Percentiles rank a stretch among this genome's conserved stretches.
Conservation (phyloP, 208 protist species). For the Phytomonas sp. region DNA sequence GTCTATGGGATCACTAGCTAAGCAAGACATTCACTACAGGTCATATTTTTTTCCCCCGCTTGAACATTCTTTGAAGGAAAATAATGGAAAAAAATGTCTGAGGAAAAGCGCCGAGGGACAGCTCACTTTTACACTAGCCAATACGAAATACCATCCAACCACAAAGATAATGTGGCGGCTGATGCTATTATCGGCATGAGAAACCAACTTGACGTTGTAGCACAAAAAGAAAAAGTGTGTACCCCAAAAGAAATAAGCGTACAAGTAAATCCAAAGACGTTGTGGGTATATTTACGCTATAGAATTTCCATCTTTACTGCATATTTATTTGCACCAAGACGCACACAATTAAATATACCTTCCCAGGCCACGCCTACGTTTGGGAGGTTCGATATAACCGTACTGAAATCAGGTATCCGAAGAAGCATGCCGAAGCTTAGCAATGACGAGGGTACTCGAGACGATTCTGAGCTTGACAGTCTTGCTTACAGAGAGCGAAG, state of each 20-base stretch:
- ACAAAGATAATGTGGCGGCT: not conserved
- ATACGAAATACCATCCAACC: not conserved
- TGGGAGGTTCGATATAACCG: not conserved
- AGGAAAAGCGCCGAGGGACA: not conserved
- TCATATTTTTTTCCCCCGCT: constrained; percentile 22
- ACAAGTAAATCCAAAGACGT: not conserved
- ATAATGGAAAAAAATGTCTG: constrained; percentile 2
- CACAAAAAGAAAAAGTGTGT: not conserved
- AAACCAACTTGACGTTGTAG: not conserved
- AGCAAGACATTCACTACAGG: constrained; percentile 15
- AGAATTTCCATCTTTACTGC: constrained; percentile 18
- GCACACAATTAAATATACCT: not conserved
- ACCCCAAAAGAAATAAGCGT: not conserved
- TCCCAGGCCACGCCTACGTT: not conserved
- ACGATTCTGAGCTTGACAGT: not conserved
- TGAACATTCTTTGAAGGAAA: not conserved
- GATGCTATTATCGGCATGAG: not conserved
- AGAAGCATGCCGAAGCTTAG: not conserved
- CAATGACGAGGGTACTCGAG: not conserved
- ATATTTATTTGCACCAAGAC: not conserved
- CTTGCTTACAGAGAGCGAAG: not conserved
- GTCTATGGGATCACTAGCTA: not conserved
- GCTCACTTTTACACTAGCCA: not conserved
- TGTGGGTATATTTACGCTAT: constrained; percentile 37
- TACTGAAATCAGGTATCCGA: not conserved